These are phyloP conservation scores for Linnemannia elongata DNA, from an alignment of 192 early-diverging fungal species.

Conservation along the genomic window DNA sequence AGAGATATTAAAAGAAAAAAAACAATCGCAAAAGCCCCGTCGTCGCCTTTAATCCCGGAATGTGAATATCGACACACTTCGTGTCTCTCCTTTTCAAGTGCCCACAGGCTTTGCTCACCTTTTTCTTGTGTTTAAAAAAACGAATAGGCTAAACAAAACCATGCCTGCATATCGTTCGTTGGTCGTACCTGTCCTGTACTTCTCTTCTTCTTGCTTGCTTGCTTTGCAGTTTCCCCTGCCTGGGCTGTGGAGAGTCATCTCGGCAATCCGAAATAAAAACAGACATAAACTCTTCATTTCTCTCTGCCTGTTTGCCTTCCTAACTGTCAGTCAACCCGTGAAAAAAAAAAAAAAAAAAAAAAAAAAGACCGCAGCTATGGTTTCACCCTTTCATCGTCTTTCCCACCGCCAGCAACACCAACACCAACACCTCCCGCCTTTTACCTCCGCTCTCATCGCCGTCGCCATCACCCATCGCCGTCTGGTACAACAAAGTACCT, in stretches of 20 bases:
- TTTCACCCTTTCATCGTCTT: not conserved
- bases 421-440: not conserved
- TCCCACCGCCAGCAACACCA: not conserved
- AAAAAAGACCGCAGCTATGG: not conserved
- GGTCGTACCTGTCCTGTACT: not conserved
- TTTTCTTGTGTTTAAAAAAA: not conserved
- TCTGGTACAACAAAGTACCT: too few relatives aligned
- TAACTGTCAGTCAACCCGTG: not conserved
- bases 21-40: not conserved
- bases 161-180: not conserved
- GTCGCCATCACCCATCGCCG: too few relatives aligned
- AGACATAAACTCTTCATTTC: not conserved
- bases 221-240: not conserved
- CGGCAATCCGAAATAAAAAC: slow-evolving; percentile 7
- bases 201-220: not conserved
- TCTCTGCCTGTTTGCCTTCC: not conserved
- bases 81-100: not conserved
- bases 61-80: not conserved
- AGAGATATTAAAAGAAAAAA: too few relatives aligned
- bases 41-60: not conserved
- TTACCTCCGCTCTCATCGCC: not conserved
- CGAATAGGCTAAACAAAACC: not conserved
- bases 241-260: not conserved
- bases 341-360: not conserved
- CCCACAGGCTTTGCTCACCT: not conserved